A percentile compares a stretch with the other conserved stretches of the same genome.
Conservation (phyloP, 805 yeast species). For the fission yeast (Schizosaccharomyces pombe) region DNA sequence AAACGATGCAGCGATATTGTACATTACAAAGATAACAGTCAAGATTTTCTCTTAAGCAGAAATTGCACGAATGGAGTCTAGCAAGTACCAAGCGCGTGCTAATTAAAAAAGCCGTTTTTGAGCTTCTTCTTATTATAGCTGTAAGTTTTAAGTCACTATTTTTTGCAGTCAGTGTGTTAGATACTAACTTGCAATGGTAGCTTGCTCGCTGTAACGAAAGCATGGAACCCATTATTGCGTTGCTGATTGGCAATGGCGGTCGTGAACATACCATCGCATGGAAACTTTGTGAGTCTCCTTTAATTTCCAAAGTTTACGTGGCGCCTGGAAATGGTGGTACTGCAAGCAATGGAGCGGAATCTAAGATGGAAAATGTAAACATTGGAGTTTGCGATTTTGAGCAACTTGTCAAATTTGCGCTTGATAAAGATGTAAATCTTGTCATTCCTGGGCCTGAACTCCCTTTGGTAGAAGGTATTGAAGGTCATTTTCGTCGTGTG, state of each 20-base stretch:
- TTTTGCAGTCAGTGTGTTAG: too few species aligned
- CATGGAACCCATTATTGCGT: slow-evolving; percentile 11
- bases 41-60: too few species aligned
- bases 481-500: slow-evolving; percentile 43
- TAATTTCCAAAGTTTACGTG: slow-evolving; percentile 52
- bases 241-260: slow-evolving; percentile 92
- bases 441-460: slow-evolving; percentile 98
- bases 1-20: too few species aligned
- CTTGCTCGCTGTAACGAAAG: background rate
- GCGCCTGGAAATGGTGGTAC: slow-evolving; percentile 98
- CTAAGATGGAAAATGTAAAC: slow-evolving; percentile 45
- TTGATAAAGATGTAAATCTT: slow-evolving; percentile 35
- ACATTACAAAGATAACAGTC: too few species aligned
- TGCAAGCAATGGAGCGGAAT: slow-evolving; percentile 18
- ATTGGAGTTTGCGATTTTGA: slow-evolving; percentile 51
- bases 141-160: too few species aligned
- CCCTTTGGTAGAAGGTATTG: slow-evolving; percentile 85
- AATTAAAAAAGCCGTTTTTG: too few species aligned
- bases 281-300: slow-evolving; percentile 60
- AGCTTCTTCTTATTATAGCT: too few species aligned
- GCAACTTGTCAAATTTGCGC: slow-evolving; percentile 49
- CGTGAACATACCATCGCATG: slow-evolving; percentile 94
- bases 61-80: too few species aligned
- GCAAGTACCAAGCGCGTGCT: too few species aligned
- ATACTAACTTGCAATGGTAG: too few species aligned